Evolutionary conservation across 768 basidiomycete species (phyloP), one percentile per base, ranked within the genome.

Genomic region (Amanita brunnescens): DNA sequence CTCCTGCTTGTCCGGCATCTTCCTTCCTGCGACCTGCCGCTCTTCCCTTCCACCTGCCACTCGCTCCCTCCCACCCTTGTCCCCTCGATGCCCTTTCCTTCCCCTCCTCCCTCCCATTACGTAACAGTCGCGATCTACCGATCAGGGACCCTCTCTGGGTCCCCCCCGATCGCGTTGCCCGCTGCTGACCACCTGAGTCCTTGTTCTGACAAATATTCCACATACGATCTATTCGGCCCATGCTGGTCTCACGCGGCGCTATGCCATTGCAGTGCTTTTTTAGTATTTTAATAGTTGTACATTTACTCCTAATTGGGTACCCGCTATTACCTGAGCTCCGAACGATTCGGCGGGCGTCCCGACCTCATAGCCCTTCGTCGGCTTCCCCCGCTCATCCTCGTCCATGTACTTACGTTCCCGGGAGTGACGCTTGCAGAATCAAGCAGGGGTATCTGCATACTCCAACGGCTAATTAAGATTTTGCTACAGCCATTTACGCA

Each of bases 111-210:
- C 49, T n/a, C 30, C 38, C 12, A 49, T 59, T 57, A 55, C 43
- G 52, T 57, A 57, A 55, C 44, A 35, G 9, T 12, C 35, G n/a
- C 54, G 50, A 60, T 60, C 54, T 51, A 55, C 45, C 49, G 56
- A 54, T 54, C 59, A 61, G 55, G 54, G 52, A 32, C 37, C 47
- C 51, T 13, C 53, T 53, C 52, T 55, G 58, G 58, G 53, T 57
- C 52, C n/a, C n/a, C n/a, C n/a, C 35, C 35, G 24, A 37, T 39
- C 23, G 20, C 14, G 34, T 23, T 29, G 14, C 24, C 24, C 32
- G 44, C 44, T 33, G 21, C 32, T 26, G 16, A 20, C 26, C 47
- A 49, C 47, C 47, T 18, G 47, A 49, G 47, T 49, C 47, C 47
- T 21, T 39, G 21, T 16, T 18, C 34, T 26, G 23, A 35, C 24